These are phyloP conservation scores for Gossypium anomalum DNA, from an alignment of 345 rosid species.

Conservation along the genomic window DNA sequence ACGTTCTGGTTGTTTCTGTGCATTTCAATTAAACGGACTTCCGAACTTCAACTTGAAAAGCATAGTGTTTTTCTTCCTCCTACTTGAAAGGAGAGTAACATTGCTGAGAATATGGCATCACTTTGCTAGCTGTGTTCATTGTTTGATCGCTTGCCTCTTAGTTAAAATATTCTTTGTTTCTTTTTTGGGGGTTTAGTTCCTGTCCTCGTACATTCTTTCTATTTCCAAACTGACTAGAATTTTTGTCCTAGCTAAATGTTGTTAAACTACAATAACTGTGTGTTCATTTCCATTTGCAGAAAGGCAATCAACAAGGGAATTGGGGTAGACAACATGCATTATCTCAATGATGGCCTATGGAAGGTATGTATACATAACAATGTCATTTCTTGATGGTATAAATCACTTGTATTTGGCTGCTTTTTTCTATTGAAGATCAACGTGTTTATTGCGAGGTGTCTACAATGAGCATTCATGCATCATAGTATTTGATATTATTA, in stretches of 20 bases:
- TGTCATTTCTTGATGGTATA: constrained; percentile 71
- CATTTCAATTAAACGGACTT: not conserved
- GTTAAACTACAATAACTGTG: not conserved
- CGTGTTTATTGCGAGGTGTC: not conserved
- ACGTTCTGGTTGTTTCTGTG: not conserved
- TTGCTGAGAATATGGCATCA: not conserved
- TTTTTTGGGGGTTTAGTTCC: not conserved
- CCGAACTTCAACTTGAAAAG: not conserved
- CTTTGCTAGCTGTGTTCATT: not conserved
- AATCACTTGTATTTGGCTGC: not conserved
- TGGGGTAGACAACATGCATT: constrained; percentile 98
- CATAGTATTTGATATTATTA: not conserved
- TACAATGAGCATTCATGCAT: not conserved
- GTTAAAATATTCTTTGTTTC: not conserved
- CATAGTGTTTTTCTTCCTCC: not conserved
- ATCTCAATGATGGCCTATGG: constrained; percentile 98
- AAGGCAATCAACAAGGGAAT: constrained; percentile 89
- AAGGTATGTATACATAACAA: constrained; percentile 47
- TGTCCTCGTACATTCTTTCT: not conserved
- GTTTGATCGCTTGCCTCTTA: not conserved
- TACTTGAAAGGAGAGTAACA: not conserved
- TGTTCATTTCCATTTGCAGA: constrained; percentile 35
- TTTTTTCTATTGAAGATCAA: not conserved
- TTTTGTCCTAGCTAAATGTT: constrained; percentile 8
- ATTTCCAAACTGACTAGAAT: not conserved